Conservation (phyloP, 306 rosid species). For the Cucurbita moschata region DNA sequence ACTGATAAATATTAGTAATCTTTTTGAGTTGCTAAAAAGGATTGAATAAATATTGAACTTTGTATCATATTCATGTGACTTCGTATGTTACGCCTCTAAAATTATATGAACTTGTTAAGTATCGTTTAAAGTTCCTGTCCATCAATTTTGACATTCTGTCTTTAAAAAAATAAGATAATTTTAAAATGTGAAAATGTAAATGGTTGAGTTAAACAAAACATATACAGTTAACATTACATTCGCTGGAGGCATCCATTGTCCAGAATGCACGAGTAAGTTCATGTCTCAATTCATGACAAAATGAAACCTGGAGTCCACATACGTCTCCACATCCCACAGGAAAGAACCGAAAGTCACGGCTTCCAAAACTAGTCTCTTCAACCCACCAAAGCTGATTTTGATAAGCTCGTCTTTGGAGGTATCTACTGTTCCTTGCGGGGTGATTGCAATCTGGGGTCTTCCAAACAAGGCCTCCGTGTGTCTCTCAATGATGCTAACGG, state of each 20-base stretch:
- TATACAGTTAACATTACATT: too few species aligned
- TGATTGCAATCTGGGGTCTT: slow-evolving; percentile 49
- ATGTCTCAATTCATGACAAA: slow-evolving; percentile 43
- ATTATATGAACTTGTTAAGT: too few species aligned
- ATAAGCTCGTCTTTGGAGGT: slow-evolving; percentile 36
- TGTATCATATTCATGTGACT: too few species aligned
- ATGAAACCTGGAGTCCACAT: slow-evolving; percentile 72
- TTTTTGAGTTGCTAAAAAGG: too few species aligned
- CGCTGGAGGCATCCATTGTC: not conserved
- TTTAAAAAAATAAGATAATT: too few species aligned
- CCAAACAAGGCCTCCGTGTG: slow-evolving; percentile 88
- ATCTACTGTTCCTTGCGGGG: slow-evolving; percentile 11
- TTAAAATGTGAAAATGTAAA: too few species aligned
- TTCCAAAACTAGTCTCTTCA: slow-evolving; percentile 68
- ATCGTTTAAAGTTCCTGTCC: too few species aligned
- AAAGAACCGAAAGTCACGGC: slow-evolving; percentile 83
- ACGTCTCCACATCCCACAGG: slow-evolving; percentile 85
- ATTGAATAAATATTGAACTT: too few species aligned
- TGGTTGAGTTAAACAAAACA: too few species aligned
- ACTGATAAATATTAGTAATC: too few species aligned
- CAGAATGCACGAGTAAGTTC: not conserved
- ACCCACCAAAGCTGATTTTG: slow-evolving; percentile 67
- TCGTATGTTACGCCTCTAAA: too few species aligned
- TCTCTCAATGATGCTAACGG: slow-evolving; percentile 69
- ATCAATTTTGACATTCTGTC: too few species aligned